A percentile compares a stretch with the other conserved stretches of the same genome.
These are phyloP conservation scores for Kazachstania kunashirensis DNA, from an alignment of 805 yeast species.

Conservation along the genomic window DNA sequence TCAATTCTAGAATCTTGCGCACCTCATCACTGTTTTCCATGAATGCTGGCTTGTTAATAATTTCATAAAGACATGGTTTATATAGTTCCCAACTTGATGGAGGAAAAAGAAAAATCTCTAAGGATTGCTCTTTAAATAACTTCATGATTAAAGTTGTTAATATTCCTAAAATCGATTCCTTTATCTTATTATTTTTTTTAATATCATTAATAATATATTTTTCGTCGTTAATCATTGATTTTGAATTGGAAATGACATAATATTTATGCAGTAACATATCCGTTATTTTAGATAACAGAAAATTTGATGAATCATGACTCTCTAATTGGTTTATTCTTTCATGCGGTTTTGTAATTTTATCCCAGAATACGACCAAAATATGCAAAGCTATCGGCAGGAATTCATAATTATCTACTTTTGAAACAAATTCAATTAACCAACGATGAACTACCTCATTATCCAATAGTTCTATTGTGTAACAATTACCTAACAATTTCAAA, in stretches of 20 bases:
- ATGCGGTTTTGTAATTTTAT: slow-evolving; percentile 38
- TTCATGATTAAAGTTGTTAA: slow-evolving; percentile 23
- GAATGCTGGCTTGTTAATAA: slow-evolving; percentile 21
- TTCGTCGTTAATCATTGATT: slow-evolving; percentile 30
- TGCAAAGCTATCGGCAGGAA: slow-evolving; percentile 42
- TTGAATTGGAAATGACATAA: slow-evolving; percentile 29
- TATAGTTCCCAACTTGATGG: slow-evolving; percentile 46
- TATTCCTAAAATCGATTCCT: slow-evolving; percentile 18
- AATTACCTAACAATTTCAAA: slow-evolving; percentile 47
- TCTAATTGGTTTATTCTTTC: slow-evolving; percentile 7
- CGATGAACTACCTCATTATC: slow-evolving; percentile 53
- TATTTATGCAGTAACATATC: slow-evolving; percentile 47
- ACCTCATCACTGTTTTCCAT: slow-evolving; percentile 16
- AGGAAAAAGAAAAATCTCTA: slow-evolving; percentile 55
- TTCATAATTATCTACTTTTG: slow-evolving; percentile 30
- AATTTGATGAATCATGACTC: slow-evolving; percentile 9
- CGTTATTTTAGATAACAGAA: slow-evolving; percentile 53
- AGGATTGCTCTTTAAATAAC: slow-evolving; percentile 27
- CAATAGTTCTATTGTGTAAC: slow-evolving; percentile 59
- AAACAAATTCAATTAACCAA: slow-evolving; percentile 51
- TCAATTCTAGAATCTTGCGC: slow-evolving; percentile 44
- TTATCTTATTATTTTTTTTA: slow-evolving; percentile 29
- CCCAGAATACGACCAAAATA: slow-evolving; percentile 62
- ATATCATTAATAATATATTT: slow-evolving; percentile 32
- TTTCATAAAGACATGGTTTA: slow-evolving; percentile 39